These are phyloP conservation scores for Rhodotorula paludigena DNA, from an alignment of 768 basidiomycete species.

Conservation along the genomic window DNA sequence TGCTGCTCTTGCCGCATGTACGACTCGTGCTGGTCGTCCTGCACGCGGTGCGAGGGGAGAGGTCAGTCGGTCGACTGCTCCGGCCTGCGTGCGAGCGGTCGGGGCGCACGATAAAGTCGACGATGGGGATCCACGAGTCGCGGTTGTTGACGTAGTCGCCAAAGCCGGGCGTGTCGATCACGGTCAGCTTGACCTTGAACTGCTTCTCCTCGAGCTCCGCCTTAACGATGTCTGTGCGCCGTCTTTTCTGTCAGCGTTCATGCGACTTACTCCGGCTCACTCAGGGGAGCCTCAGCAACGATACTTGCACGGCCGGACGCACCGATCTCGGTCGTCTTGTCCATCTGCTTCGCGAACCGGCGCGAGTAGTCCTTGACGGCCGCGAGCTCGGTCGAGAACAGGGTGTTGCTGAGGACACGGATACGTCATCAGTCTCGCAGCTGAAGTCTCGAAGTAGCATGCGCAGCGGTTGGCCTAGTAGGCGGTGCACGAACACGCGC, in stretches of 20 bases:
- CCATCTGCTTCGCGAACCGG: conserved; percentile 90
- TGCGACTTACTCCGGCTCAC: too few species aligned
- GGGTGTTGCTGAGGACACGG: conserved; percentile 85
- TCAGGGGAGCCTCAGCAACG: not conserved
- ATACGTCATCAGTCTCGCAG: not conserved
- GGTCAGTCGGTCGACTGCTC: not conserved
- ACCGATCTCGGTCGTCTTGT: conserved; percentile 82
- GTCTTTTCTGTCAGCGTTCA: not conserved
- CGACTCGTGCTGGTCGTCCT: conserved; percentile 51
- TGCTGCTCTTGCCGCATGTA: conserved; percentile 82
- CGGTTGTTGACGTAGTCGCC: conserved; percentile 99
- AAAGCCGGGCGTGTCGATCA: conserved; percentile 98
- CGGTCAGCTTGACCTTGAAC: conserved; percentile 98
- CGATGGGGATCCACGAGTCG: conserved; percentile 95
- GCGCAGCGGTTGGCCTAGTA: conserved; percentile 5
- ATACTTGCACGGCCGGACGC: not conserved
- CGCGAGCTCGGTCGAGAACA: conserved; percentile 95
- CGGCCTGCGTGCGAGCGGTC: not conserved
- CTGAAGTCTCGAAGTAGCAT: not conserved
- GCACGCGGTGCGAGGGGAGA: not conserved
- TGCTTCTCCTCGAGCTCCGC: conserved; percentile 98
- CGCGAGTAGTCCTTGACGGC: conserved; percentile 80
- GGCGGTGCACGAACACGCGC: not conserved
- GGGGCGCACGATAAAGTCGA: conserved; percentile 71
- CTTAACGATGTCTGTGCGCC: conserved; percentile 77